These are phyloP conservation scores for Ottelia alismoides DNA, from an alignment of 106 monocot genomes.

Conservation along the genomic window DNA sequence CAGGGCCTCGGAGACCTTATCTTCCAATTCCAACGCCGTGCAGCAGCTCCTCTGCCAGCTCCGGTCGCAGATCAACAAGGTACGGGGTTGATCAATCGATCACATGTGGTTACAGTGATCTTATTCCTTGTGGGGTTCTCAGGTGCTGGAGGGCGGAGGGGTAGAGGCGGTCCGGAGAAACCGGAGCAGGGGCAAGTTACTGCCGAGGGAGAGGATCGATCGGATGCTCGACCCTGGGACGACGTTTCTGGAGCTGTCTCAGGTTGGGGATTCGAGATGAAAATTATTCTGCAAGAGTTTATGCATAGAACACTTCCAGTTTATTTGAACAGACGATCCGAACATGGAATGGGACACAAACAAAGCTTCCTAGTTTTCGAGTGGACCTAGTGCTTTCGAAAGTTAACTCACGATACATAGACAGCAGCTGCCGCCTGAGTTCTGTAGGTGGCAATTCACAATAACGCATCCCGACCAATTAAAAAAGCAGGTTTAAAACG, in stretches of 20 bases:
- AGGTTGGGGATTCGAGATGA: constrained; percentile 22
- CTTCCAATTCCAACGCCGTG: constrained; percentile 47
- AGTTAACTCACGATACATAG: neutral
- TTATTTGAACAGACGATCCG: too few relatives aligned
- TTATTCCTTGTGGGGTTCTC: neutral
- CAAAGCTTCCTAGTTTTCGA: neutral
- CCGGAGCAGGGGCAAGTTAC: constrained; percentile 55
- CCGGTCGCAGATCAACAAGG: constrained; percentile 55
- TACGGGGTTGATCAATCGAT: neutral
- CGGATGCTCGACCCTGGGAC: constrained; percentile 73
- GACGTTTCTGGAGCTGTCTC: constrained; percentile 89
- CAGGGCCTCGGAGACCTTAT: constrained; percentile 49
- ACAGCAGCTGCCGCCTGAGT: too few relatives aligned
- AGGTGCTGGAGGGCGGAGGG: constrained; percentile 83
- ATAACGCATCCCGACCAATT: too few relatives aligned
- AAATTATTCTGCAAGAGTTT: neutral
- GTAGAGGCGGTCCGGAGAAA: constrained; percentile 65
- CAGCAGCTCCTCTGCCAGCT: constrained; percentile 52
- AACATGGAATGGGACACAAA: too few relatives aligned
- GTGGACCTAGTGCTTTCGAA: neutral
- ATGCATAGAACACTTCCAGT: too few relatives aligned
- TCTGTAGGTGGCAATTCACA: too few relatives aligned
- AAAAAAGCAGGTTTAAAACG: too few relatives aligned
- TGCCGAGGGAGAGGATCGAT: constrained; percentile 87
- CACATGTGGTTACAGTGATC: too few relatives aligned